These are phyloP conservation scores for Talaromyces sp. DNA, from an alignment of 2,329 filamentous ascomycete species.

Conservation along the genomic window DNA sequence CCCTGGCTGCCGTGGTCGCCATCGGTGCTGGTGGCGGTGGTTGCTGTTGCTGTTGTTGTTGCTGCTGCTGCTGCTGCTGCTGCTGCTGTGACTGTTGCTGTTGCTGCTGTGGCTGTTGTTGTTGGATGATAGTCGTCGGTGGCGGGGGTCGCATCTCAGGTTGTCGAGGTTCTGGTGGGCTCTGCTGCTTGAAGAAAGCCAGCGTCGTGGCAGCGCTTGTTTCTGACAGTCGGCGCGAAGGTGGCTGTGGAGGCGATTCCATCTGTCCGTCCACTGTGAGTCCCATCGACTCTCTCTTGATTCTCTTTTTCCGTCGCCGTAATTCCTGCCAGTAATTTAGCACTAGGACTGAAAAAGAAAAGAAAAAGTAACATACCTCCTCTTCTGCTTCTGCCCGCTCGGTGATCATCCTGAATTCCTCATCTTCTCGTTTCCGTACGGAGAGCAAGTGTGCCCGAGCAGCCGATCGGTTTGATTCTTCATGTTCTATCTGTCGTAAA, in stretches of 20 bases:
- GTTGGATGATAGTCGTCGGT: slow-evolving; percentile 14
- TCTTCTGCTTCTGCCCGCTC: slow-evolving; percentile 37
- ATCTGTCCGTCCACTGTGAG: slow-evolving; percentile 27
- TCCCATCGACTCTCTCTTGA: slow-evolving; percentile 40
- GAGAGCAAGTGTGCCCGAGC: slow-evolving; percentile 32
- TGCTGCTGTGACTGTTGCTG: slow-evolving; percentile 13
- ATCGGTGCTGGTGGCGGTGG: slow-evolving; percentile 13
- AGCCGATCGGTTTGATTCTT: slow-evolving; percentile 35
- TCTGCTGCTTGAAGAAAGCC: slow-evolving; percentile 39
- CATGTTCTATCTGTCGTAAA: slow-evolving; percentile 35
- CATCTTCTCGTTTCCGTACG: slow-evolving; percentile 36
- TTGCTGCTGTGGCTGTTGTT: neutral
- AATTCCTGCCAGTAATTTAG: slow-evolving; percentile 25
- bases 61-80: slow-evolving; percentile 11
- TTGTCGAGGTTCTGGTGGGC: slow-evolving; percentile 33
- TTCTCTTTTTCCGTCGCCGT: slow-evolving; percentile 33
- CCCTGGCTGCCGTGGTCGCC: neutral
- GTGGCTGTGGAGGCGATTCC: slow-evolving; percentile 35
- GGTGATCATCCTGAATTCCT: slow-evolving; percentile 37
- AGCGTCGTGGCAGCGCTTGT: slow-evolving; percentile 38
- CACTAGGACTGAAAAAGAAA: neutral
- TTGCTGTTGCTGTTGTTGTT: neutral
- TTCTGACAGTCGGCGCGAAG: slow-evolving; percentile 35
- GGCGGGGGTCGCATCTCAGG: slow-evolving; percentile 5
- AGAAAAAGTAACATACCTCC: slow-evolving; percentile 27